A percentile compares a stretch with the other conserved stretches of the same genome.
These are phyloP conservation scores for Diutina scorzettiae DNA, from an alignment of 1,139 yeast genomes.

Conservation along the genomic window DNA sequence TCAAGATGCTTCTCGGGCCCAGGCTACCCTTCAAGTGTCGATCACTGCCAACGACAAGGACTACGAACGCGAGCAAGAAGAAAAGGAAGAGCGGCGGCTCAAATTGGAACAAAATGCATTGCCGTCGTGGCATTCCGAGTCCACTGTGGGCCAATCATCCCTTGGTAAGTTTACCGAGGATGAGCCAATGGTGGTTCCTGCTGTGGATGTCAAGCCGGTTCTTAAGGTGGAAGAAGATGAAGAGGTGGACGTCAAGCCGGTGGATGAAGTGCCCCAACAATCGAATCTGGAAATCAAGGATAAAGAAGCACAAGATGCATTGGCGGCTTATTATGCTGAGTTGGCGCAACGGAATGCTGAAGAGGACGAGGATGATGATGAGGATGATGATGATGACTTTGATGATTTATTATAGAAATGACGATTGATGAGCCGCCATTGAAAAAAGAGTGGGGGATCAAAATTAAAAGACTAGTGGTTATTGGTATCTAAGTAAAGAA, in stretches of 20 bases:
- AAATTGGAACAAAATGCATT: constrained; percentile 86
- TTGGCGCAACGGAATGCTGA: constrained; percentile 52
- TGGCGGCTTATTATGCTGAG: constrained; percentile 70
- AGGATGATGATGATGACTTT: constrained; percentile 39
- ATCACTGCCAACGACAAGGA: constrained; percentile 87
- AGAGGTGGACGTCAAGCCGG: constrained; percentile 10
- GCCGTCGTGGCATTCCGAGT: constrained; percentile 91
- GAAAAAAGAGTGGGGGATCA: too few relatives aligned
- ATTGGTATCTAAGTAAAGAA: too few relatives aligned
- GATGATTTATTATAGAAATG: constrained; percentile 33
- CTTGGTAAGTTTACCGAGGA: constrained; percentile 31
- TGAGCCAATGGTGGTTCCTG: constrained; percentile 11
- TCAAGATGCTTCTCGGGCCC: constrained; percentile 32
- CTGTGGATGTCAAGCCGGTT: background rate
- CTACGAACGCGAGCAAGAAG: constrained; percentile 51
- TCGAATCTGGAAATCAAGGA: constrained; percentile 29
- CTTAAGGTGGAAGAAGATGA: constrained; percentile 1
- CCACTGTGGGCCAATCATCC: constrained; percentile 61
- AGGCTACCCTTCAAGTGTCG: constrained; percentile 77
- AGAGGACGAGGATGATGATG: constrained; percentile 53
- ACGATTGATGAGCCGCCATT: constrained; percentile 8
- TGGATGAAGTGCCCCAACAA: background rate
- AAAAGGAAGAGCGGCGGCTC: constrained; percentile 54
- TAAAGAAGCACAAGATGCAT: constrained; percentile 61
- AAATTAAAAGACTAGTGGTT: too few relatives aligned